phyloP scores from a whole-genome alignment of 257 asterid genomes.

The Nemophila menziesii region DNA sequence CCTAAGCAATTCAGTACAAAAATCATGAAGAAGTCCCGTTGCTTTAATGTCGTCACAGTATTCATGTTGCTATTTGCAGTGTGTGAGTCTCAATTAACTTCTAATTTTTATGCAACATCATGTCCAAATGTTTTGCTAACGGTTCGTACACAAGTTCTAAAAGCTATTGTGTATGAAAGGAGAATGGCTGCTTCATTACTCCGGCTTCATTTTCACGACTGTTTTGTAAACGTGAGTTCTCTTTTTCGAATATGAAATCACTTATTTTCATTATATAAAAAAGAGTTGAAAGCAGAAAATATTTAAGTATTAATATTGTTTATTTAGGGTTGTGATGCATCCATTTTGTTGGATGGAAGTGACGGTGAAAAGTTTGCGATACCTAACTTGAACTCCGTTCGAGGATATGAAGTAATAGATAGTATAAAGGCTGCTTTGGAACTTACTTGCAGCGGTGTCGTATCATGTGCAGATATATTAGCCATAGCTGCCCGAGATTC shows the following conservation, averaged over 20 bases:
- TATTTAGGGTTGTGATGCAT: slow-evolving; percentile 65
- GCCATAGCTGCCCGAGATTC: slow-evolving; percentile 56
- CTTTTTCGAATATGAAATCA: background rate
- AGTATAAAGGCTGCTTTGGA: slow-evolving; percentile 33
- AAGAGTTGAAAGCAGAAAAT: too few relatives aligned
- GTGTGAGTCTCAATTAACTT: slow-evolving; percentile 41
- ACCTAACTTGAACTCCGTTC: slow-evolving; percentile 31
- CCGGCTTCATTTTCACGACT: slow-evolving; percentile 74
- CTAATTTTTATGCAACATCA: slow-evolving; percentile 35
- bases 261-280: too few relatives aligned
- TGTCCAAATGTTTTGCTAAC: slow-evolving; percentile 45
- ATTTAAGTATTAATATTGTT: too few relatives aligned
- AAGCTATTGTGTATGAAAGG: slow-evolving; percentile 53
- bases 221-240: slow-evolving; percentile 62
- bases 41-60: slow-evolving; percentile 8
- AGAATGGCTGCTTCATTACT: slow-evolving; percentile 83
- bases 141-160: slow-evolving; percentile 42
- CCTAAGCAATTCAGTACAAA: too few relatives aligned
- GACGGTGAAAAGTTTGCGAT: slow-evolving; percentile 40
- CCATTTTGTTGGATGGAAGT: slow-evolving; percentile 39
- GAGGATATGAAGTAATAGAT: slow-evolving; percentile 38
- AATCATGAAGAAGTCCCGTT: slow-evolving; percentile 22
- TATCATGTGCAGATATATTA: slow-evolving; percentile 52
- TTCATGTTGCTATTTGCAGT: slow-evolving; percentile 20
- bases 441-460: slow-evolving; percentile 29